These are phyloP conservation scores for Neurospora sp. DNA, from an alignment of 495 filamentous ascomycete genomes.

Conservation along the genomic window DNA sequence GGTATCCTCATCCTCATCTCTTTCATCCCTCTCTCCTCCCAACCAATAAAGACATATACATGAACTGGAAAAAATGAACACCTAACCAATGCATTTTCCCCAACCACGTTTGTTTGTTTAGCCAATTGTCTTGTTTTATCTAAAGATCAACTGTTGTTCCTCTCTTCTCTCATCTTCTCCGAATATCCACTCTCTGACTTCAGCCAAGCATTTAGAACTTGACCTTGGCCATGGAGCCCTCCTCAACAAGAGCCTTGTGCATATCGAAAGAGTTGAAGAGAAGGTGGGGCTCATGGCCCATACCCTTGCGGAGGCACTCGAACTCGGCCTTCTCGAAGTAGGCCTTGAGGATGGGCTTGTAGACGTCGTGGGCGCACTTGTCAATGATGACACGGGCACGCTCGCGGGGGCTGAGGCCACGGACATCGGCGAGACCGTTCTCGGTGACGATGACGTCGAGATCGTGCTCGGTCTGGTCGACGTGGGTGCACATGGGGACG, in stretches of 20 bases:
- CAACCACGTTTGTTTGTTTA: neutral
- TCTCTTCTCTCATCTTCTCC: neutral
- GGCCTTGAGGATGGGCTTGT: constrained; percentile 68
- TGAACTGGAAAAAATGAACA: neutral
- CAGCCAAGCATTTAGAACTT: constrained; percentile 22
- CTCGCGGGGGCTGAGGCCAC: constrained; percentile 71
- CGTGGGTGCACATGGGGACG: constrained; percentile 85
- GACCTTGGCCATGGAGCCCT: constrained; percentile 76
- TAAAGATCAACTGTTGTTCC: neutral
- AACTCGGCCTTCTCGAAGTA: constrained; percentile 83
- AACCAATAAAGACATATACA: neutral
- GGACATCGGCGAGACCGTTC: constrained; percentile 77
- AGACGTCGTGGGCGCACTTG: constrained; percentile 81
- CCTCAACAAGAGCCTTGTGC: constrained; percentile 71
- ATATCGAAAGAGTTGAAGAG: constrained; percentile 79
- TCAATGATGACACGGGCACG: constrained; percentile 78
- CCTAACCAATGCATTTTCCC: neutral
- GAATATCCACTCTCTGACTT: neutral
- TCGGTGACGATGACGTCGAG: constrained; percentile 84
- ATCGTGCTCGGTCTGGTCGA: constrained; percentile 90
- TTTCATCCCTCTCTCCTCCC: neutral
- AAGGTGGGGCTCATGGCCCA: constrained; percentile 84
- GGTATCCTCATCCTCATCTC: neutral
- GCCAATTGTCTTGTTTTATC: neutral
- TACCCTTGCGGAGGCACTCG: constrained; percentile 78